A percentile compares a stretch with the other conserved stretches of the same genome.
These are phyloP conservation scores for Coniochaeta sp. DNA, from an alignment of 2,329 filamentous ascomycete species.

Conservation along the genomic window DNA sequence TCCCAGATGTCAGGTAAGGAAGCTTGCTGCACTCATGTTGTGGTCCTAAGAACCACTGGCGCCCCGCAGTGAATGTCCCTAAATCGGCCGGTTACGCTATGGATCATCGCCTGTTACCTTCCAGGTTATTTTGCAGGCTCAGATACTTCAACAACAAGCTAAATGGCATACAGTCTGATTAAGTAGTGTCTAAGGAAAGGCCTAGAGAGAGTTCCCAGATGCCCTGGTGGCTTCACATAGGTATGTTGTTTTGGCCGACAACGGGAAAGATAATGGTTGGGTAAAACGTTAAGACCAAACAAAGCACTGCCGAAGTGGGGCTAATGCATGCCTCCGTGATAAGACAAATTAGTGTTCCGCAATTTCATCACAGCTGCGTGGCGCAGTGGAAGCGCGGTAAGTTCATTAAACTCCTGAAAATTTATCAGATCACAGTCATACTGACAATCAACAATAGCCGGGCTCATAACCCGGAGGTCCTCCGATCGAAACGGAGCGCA, in stretches of 20 bases:
- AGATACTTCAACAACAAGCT: background rate
- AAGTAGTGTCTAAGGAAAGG: too few relatives aligned
- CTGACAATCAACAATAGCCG: background rate
- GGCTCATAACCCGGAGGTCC: constrained; percentile 1
- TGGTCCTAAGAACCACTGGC: background rate
- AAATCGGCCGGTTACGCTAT: background rate
- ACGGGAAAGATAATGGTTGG: too few relatives aligned
- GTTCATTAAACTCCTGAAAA: background rate
- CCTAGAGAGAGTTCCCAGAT: too few relatives aligned
- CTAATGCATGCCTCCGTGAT: background rate
- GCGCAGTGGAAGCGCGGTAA: constrained; percentile 1
- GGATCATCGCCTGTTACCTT: background rate
- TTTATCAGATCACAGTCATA: background rate
- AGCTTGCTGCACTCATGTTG: background rate
- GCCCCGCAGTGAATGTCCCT: background rate
- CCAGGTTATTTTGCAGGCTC: background rate
- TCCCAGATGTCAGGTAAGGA: background rate
- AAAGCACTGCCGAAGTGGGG: background rate
- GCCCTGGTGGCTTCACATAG: too few relatives aligned
- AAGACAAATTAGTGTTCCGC: background rate
- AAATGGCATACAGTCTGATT: too few relatives aligned
- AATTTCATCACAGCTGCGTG: background rate
- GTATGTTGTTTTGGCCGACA: too few relatives aligned
- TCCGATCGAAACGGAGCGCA: constrained; percentile 1
- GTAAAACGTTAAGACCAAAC: too few relatives aligned